Evolutionary conservation across 2,329 filamentous ascomycete genomes (phyloP).

Genomic region (Magnaporthales sp.): DNA sequence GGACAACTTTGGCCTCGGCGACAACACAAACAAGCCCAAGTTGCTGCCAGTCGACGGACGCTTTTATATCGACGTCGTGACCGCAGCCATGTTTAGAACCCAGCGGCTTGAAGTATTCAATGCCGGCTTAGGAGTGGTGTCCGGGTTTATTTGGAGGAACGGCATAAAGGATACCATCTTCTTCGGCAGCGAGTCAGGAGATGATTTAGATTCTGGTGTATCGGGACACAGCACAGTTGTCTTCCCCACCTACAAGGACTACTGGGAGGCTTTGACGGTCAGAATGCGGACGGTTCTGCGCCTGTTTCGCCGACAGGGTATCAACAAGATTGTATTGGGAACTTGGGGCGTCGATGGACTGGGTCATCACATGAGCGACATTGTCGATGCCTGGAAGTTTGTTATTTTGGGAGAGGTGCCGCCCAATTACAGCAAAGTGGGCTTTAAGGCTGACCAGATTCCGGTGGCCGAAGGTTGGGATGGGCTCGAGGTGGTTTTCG

Average conservation of each 20-base stretch:
- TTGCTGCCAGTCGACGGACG: background rate
- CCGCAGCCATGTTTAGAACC: background rate
- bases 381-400: conserved; percentile 46
- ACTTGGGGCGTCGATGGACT: conserved; percentile 59
- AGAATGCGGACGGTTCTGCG: conserved; percentile 53
- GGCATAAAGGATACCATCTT: background rate
- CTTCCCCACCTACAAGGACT: conserved; percentile 23
- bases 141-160: background rate
- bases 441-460: background rate
- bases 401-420: conserved; percentile 22
- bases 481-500: conserved; percentile 46
- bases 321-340: conserved; percentile 44
- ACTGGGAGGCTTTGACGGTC: conserved; percentile 32
- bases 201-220: background rate
- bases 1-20: background rate
- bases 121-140: background rate
- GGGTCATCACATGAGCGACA: conserved; percentile 50
- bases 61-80: background rate
- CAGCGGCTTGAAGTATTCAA: background rate
- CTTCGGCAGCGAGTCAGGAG: background rate
- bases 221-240: background rate
- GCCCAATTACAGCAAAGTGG: conserved; percentile 5
- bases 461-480: conserved; percentile 25
- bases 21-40: background rate
- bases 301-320: conserved; percentile 35